Percentiles rank a stretch among this genome's conserved stretches.
Conservation (phyloP, 345 rosid genomes). For the Hypericum perforatum region DNA sequence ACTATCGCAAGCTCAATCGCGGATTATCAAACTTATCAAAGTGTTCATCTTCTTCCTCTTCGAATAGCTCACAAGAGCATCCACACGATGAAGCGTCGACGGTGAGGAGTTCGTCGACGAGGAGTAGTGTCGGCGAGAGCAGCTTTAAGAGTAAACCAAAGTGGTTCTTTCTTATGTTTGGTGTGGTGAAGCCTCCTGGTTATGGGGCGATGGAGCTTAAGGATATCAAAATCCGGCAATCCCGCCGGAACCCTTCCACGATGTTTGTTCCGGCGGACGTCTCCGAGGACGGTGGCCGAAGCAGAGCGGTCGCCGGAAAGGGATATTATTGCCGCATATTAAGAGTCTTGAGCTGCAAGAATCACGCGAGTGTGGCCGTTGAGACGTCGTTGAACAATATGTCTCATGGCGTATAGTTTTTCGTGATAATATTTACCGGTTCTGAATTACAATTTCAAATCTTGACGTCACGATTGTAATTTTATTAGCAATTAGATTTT, state of each 20-base stretch:
- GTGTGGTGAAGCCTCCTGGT: slow-evolving; percentile 45
- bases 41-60: no score
- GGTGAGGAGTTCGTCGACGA: slow-evolving; percentile 20
- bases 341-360: slow-evolving; percentile 57
- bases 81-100: slow-evolving; percentile 1
- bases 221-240: slow-evolving; percentile 60
- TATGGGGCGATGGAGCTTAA: slow-evolving; percentile 38
- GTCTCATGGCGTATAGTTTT: no score
- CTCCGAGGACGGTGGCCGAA: background rate
- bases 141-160: slow-evolving; percentile 24
- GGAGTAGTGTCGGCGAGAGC: slow-evolving; percentile 14
- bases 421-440: no score
- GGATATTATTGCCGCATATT: slow-evolving; percentile 29
- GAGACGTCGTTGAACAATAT: slow-evolving; percentile 52
- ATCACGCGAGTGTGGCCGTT: slow-evolving; percentile 40
- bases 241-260: slow-evolving; percentile 36
- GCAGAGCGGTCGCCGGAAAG: no score
- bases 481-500: no score
- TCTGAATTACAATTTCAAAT: no score
- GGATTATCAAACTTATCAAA: no score
- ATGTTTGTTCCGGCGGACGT: slow-evolving; percentile 29
- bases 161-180: slow-evolving; percentile 61
- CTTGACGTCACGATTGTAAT: no score
- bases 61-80: no score
- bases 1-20: slow-evolving; percentile 28